Evolutionary conservation across 139 green algal species (phyloP), one percentile per base, ranked within the genome.

Genomic region (Coccomyxa sp.): DNA sequence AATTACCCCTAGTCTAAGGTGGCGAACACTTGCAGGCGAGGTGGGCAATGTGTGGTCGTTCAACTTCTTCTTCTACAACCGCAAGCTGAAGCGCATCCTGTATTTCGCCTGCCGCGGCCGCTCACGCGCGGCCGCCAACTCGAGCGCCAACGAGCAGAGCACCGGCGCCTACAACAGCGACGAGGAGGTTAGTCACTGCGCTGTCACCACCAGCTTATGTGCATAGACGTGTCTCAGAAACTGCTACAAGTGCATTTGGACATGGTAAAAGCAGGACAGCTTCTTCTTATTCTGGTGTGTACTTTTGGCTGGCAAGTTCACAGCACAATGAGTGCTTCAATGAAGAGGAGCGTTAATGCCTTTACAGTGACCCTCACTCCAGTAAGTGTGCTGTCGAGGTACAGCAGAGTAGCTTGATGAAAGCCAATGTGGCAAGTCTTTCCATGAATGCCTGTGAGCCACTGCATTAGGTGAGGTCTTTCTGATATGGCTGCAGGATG

Each of bases 61-160:
- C 91, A 98, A 97, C 91, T 99, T 97, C 86, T 99, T 99, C 82
- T 99, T 99, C 85, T 99, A 99, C 93, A 99, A 99, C 89, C 88
- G 92, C 79, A 97, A 97, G 89, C 87, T 95, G 79, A 98, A 97
- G 85, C 90, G 94, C 63, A 96, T 99, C 58, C 82, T 98, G 75
- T 98, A 97, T 87, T 94, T 99, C 80, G 88, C 66, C 76, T 90
- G 86, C 59, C 87, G 87, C 16, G 90, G 85, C 30, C 77, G 89
- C 13, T 86, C 79, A 67, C 92, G 91, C 67, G 90, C 86, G n/a
- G 85, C 86, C n/a, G 88, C 21, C 14, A 45, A 78, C 21, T 16
- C n/a, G 68, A 57, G 76, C 16, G 51, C 45, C 11, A 59, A 16
- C 59, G 82, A 79, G 59, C 10, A 25, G 59, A 27, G 32, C 23